Percentiles rank a stretch among this genome's conserved stretches.
Evolutionary conservation across 495 filamentous ascomycete genomes (phyloP).

Genomic region (Xeromyces bisporus): DNA sequence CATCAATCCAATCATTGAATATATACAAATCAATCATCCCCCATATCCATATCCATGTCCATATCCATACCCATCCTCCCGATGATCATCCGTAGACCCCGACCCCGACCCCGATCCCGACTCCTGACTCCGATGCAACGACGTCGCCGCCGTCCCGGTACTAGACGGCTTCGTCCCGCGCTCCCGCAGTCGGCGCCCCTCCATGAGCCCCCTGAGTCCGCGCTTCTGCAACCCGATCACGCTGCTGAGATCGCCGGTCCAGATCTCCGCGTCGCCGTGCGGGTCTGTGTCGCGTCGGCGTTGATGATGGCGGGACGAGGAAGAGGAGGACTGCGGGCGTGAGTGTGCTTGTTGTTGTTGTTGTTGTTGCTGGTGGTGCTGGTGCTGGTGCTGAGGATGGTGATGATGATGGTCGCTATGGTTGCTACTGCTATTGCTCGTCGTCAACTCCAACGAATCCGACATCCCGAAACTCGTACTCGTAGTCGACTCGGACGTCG

Average conservation of each 20-base stretch:
- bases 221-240: constrained; percentile 96
- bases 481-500: constrained; percentile 22
- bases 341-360: no score
- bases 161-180: constrained; percentile 29
- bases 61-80: no score
- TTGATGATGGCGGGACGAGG: constrained; percentile 7
- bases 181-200: constrained; percentile 75
- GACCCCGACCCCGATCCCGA: no score
- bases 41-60: no score
- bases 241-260: constrained; percentile 70
- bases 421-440: no score
- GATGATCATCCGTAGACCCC: no score
- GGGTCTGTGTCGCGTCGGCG: constrained; percentile 20
- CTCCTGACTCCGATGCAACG: neutral
- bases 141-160: neutral
- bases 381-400: constrained; percentile 12
- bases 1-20: no score
- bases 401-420: constrained; percentile 9
- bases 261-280: constrained; percentile 39
- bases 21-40: no score
- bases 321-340: no score
- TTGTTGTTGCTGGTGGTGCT: no score
- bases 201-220: constrained; percentile 84
- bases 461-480: constrained; percentile 27
- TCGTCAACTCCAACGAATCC: constrained; percentile 23